A percentile compares a stretch with the other conserved stretches of the same genome.
Evolutionary conservation across 2,329 filamentous ascomycete species (phyloP).

Genomic region (Fusarium citri): DNA sequence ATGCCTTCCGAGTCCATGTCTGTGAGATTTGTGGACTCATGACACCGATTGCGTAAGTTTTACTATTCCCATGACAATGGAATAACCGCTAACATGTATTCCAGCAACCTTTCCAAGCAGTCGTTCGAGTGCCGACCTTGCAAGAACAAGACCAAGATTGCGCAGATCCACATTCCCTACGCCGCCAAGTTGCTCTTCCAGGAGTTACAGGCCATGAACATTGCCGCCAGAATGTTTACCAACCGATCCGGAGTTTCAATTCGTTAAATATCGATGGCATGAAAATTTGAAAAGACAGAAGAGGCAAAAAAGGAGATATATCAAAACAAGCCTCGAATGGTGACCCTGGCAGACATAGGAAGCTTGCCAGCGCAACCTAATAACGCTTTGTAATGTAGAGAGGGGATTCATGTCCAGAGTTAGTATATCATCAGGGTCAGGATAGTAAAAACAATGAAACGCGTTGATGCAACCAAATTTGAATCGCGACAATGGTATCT

Average conservation of each 20-base stretch:
- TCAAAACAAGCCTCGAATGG: constrained; percentile 11
- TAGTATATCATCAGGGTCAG: constrained; percentile 30
- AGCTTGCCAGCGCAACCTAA: constrained; percentile 9
- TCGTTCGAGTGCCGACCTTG: constrained; percentile 97
- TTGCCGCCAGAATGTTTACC: constrained; percentile 97
- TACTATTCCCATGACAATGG: neutral
- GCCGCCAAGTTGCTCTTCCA: constrained; percentile 98
- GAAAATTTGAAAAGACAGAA: constrained; percentile 19
- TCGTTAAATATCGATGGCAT: constrained; percentile 59
- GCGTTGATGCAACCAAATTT: constrained; percentile 35
- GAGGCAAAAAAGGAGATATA: constrained; percentile 23
- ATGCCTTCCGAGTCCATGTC: constrained; percentile 97
- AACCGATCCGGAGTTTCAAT: constrained; percentile 81
- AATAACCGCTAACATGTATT: constrained; percentile 49
- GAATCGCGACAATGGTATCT: constrained; percentile 17
- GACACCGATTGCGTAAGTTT: constrained; percentile 96
- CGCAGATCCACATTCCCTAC: constrained; percentile 97
- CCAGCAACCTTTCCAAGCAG: constrained; percentile 90
- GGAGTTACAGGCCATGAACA: constrained; percentile 98
- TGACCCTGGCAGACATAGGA: constrained; percentile 14
- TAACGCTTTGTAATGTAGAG: constrained; percentile 43
- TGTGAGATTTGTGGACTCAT: constrained; percentile 99
- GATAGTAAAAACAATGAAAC: constrained; percentile 42
- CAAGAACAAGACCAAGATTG: constrained; percentile 99
- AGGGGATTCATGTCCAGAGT: constrained; percentile 36